A percentile compares a stretch with the other conserved stretches of the same genome.
These are phyloP conservation scores for Oropetium thomaeum DNA, from an alignment of 176 grass and related monocot genomes.

Conservation along the genomic window DNA sequence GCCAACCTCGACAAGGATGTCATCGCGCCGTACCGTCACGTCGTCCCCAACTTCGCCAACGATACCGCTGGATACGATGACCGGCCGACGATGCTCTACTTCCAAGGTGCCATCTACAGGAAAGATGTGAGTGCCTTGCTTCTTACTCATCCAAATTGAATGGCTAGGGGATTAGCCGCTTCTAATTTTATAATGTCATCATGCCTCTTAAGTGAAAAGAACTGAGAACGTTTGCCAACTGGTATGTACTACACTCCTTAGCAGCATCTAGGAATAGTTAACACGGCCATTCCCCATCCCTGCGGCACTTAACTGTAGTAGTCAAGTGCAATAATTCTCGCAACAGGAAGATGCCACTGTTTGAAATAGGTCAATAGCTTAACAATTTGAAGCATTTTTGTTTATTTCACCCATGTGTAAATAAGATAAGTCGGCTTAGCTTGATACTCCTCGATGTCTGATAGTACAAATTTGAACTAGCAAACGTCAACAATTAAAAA, in stretches of 20 bases:
- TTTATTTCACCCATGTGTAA: neutral
- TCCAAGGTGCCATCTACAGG: conserved; percentile 94
- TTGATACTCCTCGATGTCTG: too few relatives aligned
- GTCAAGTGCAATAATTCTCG: neutral
- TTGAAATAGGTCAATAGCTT: conserved; percentile 1
- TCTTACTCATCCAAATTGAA: neutral
- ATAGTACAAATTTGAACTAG: too few relatives aligned
- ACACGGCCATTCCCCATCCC: conserved; percentile 3
- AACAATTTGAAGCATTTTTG: neutral
- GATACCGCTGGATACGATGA: conserved; percentile 68
- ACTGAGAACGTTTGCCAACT: conserved; percentile 26
- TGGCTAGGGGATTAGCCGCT: neutral
- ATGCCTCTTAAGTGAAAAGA: conserved; percentile 14
- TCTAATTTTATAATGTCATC: conserved; percentile 6
- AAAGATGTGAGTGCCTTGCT: conserved; percentile 71
- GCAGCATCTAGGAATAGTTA: neutral
- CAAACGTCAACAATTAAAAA: too few relatives aligned
- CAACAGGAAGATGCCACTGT: neutral
- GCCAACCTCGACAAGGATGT: conserved; percentile 83
- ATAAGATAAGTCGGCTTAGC: neutral
- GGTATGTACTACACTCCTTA: conserved; percentile 2
- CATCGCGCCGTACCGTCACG: conserved; percentile 81
- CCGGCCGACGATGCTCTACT: conserved; percentile 76
- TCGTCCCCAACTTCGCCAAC: conserved; percentile 58
- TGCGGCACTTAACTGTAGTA: conserved; percentile 16